Evolutionary conservation across 2,329 filamentous ascomycete genomes (phyloP).

Genomic region (Pseudogymnoascus sp.): DNA sequence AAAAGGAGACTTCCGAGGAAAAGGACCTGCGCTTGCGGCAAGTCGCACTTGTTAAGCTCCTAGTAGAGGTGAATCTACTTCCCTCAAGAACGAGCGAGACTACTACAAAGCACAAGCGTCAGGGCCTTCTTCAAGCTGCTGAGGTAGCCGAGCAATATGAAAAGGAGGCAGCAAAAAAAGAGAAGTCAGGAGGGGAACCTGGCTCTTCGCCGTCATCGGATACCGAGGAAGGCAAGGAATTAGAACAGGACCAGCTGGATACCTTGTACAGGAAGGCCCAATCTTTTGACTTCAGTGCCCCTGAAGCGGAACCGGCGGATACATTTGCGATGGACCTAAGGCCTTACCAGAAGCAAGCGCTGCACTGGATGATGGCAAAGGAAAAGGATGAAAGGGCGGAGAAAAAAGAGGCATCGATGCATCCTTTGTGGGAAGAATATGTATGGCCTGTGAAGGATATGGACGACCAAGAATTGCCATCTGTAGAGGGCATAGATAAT

Average conservation of each 20-base stretch:
- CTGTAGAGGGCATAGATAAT: slow-evolving; percentile 54
- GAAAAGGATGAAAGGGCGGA: slow-evolving; percentile 70
- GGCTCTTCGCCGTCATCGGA: slow-evolving; percentile 42
- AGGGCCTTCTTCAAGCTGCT: slow-evolving; percentile 77
- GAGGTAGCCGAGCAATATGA: slow-evolving; percentile 76
- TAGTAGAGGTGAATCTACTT: slow-evolving; percentile 78
- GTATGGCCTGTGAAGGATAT: slow-evolving; percentile 80
- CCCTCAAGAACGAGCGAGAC: slow-evolving; percentile 67
- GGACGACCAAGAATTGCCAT: slow-evolving; percentile 67
- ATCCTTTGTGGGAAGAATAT: slow-evolving; percentile 97
- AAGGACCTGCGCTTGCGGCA: slow-evolving; percentile 76
- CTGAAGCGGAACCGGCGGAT: slow-evolving; percentile 72
- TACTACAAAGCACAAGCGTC: slow-evolving; percentile 70
- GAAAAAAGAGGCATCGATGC: slow-evolving; percentile 71
- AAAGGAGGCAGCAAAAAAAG: slow-evolving; percentile 40
- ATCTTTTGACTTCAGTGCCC: slow-evolving; percentile 90
- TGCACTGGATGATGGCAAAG: slow-evolving; percentile 95
- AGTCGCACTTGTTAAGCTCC: slow-evolving; percentile 77
- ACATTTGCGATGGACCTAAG: slow-evolving; percentile 78
- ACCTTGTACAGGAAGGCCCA: slow-evolving; percentile 92
- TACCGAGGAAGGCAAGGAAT: slow-evolving; percentile 75
- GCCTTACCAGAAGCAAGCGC: slow-evolving; percentile 89
- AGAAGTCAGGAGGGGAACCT: slow-evolving; percentile 14
- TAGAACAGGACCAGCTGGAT: slow-evolving; percentile 93
- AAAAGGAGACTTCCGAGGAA: slow-evolving; percentile 79